A percentile compares a stretch with the other conserved stretches of the same genome.
Conservation (phyloP, 805 yeast species). For the Vanderwaltozyma tropicalis region DNA sequence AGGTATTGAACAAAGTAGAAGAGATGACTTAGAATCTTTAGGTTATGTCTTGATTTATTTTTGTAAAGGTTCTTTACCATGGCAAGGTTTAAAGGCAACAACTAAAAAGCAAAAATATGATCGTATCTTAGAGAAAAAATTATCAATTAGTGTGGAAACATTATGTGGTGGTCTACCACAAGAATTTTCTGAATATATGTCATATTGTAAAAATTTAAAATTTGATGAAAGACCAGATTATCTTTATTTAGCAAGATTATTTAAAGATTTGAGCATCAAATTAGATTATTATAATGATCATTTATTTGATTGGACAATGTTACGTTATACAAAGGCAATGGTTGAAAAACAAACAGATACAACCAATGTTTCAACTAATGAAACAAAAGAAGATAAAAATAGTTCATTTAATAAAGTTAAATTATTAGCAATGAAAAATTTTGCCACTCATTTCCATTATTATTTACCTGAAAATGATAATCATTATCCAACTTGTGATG, state of each 20-base stretch:
- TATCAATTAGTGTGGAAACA: conserved; percentile 83
- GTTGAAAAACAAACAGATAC: conserved; percentile 21
- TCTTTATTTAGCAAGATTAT: conserved; percentile 74
- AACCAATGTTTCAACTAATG: not conserved
- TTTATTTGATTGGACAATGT: conserved; percentile 92
- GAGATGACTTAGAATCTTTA: conserved; percentile 91
- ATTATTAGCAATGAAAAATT: conserved; percentile 24
- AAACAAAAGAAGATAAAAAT: conserved; percentile 12
- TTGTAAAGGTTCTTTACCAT: conserved; percentile 91
- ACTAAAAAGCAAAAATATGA: conserved; percentile 98
- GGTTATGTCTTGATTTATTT: conserved; percentile 93
- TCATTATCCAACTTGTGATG: conserved; percentile 28
- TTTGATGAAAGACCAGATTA: conserved; percentile 98
- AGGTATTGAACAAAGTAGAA: conserved; percentile 93
- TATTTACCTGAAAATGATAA: conserved; percentile 24
- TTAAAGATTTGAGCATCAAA: conserved; percentile 82
- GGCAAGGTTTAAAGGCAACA: conserved; percentile 98
- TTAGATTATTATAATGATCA: conserved; percentile 91
- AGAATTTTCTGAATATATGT: conserved; percentile 82
- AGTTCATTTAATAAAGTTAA: conserved; percentile 28
- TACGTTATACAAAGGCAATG: conserved; percentile 30
- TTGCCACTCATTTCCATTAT: conserved; percentile 30
- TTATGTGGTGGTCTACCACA: conserved; percentile 87
- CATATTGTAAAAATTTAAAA: conserved; percentile 81
- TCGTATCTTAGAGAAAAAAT: conserved; percentile 90